Evolutionary conservation across 805 yeast genomes (phyloP).

Genomic region (Phaffomyces opuntiae): DNA sequence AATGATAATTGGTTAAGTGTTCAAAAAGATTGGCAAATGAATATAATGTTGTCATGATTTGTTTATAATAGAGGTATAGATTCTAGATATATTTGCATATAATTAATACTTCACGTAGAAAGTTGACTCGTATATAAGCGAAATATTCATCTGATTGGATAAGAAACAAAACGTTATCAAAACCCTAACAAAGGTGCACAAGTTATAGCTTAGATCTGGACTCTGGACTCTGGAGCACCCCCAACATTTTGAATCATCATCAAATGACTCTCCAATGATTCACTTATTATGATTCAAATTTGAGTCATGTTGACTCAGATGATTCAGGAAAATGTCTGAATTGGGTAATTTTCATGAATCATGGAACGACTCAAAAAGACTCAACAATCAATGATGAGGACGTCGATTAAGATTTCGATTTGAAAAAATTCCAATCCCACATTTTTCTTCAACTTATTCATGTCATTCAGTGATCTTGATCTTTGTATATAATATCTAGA

Average conservation of each 20-base stretch:
- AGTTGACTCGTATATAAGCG: no score
- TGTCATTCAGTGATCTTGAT: no score
- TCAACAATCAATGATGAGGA: background rate
- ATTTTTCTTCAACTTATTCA: no score
- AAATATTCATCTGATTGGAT: no score
- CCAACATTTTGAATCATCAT: background rate
- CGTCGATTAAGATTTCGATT: background rate
- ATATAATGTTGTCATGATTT: conserved; percentile 49
- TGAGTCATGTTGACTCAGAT: conserved; percentile 5
- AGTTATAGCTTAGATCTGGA: no score
- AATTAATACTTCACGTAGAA: no score
- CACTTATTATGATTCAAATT: background rate
- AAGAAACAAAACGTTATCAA: no score
- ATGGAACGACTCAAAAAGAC: background rate
- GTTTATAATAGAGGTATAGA: no score
- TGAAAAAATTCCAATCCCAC: no score
- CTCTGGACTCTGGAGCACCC: background rate
- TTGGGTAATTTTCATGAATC: conserved; percentile 1
- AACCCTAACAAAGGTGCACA: no score
- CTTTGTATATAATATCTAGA: no score
- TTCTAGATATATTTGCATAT: no score
- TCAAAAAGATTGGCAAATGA: conserved; percentile 78
- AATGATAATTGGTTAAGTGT: conserved; percentile 75
- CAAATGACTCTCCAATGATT: background rate
- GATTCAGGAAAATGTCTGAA: conserved; percentile 6